A percentile compares a stretch with the other conserved stretches of the same genome.
These are phyloP conservation scores for Conticribra weissflogii DNA, from an alignment of 108 stramenopile genomes.

Conservation along the genomic window DNA sequence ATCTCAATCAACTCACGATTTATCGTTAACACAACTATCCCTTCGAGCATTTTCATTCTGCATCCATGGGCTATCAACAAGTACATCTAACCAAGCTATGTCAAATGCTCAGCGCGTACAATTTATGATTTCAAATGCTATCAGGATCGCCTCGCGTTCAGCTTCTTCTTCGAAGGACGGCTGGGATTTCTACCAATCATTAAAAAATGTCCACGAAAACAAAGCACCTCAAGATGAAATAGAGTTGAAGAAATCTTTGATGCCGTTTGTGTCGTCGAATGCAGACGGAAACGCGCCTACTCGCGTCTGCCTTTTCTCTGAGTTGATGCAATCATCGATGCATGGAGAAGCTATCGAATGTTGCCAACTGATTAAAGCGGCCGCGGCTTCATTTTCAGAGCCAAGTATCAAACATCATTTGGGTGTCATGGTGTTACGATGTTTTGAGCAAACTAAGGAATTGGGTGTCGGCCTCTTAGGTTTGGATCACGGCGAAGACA, in stretches of 20 bases:
- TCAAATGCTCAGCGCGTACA: constrained; percentile 33
- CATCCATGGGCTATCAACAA: constrained; percentile 30
- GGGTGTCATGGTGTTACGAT: constrained; percentile 21
- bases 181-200: constrained; percentile 15
- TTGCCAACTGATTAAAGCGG: constrained; percentile 23
- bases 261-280: constrained; percentile 26
- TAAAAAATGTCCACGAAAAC: constrained; percentile 1
- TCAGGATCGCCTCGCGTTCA: constrained; percentile 9
- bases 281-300: constrained; percentile 9
- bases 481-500: constrained; percentile 32
- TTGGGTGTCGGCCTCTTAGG: constrained; percentile 23
- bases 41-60: constrained; percentile 36
- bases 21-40: constrained; percentile 38
- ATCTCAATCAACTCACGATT: constrained; percentile 5
- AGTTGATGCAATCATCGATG: constrained; percentile 32
- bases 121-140: constrained; percentile 19
- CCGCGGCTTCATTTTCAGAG: constrained; percentile 32
- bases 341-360: constrained; percentile 41
- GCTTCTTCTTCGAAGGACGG: constrained; percentile 39
- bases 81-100: constrained; percentile 16
- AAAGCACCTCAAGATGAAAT: constrained; percentile 17
- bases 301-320: constrained; percentile 37
- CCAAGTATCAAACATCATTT: constrained; percentile 29
- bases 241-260: constrained; percentile 17
- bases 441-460: constrained; percentile 11